Conservation (phyloP, 352 stramenopile species). For the Globisporangium cylindrosporum region DNA sequence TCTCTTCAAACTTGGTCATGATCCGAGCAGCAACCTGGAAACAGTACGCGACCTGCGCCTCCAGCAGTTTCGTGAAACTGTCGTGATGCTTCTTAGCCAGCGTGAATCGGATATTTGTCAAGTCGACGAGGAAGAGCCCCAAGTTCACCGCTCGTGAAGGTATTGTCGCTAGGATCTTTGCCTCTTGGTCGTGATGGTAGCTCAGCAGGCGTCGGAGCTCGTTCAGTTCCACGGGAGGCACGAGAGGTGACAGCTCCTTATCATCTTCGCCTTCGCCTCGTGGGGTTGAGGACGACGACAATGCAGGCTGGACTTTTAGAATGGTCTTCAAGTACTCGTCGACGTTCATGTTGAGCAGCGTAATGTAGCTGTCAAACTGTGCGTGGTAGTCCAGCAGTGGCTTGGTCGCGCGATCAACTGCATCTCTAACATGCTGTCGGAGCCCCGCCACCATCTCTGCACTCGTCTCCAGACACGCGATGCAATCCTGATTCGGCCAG, state of each 20-base stretch:
- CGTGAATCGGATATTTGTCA: conserved; percentile 74
- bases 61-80: conserved; percentile 67
- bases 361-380: conserved; percentile 83
- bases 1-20: conserved; percentile 82
- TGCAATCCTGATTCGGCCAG: conserved; percentile 92
- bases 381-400: conserved; percentile 76
- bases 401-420: conserved; percentile 39
- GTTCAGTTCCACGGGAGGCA: conserved; percentile 69
- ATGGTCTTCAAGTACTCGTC: conserved; percentile 73
- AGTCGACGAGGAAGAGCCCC: conserved; percentile 74
- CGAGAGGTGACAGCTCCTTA: conserved; percentile 40
- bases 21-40: conserved; percentile 65
- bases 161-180: conserved; percentile 64
- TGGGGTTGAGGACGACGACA: conserved; percentile 20
- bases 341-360: conserved; percentile 91
- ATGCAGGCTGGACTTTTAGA: conserved; percentile 41
- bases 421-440: conserved; percentile 43
- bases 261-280: conserved; percentile 31
- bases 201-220: conserved; percentile 62
- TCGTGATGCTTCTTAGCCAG: conserved; percentile 79
- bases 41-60: conserved; percentile 65
- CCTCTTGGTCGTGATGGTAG: conserved; percentile 67
- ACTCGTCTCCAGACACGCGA: conserved; percentile 75
- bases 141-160: conserved; percentile 66
- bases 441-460: conserved; percentile 60